These are phyloP conservation scores for Tulasnella sp. DNA, from an alignment of 768 basidiomycete species.

Conservation along the genomic window DNA sequence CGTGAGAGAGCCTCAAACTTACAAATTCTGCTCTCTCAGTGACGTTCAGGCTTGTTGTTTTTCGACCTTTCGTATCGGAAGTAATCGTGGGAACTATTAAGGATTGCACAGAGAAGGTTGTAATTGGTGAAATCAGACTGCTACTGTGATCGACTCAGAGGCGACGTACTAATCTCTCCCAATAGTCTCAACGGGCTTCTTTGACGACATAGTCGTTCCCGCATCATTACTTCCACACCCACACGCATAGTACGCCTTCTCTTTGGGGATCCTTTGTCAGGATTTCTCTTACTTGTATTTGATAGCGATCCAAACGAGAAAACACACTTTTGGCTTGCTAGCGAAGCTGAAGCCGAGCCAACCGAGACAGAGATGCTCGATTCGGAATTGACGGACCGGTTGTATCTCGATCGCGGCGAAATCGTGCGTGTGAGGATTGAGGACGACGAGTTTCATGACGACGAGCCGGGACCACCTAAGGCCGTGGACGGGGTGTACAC, in stretches of 20 bases:
- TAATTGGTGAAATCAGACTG: conserved; percentile 53
- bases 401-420: conserved; percentile 74
- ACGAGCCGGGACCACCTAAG: conserved; percentile 75
- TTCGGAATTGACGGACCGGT: conserved; percentile 49
- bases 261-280: not conserved
- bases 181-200: conserved; percentile 89
- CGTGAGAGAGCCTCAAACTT: not conserved
- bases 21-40: conserved; percentile 35
- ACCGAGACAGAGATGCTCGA: conserved; percentile 54
- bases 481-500: conserved; percentile 56
- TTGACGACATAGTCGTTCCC: conserved; percentile 87
- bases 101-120: conserved; percentile 72
- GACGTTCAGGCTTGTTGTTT: conserved; percentile 80
- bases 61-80: conserved; percentile 83
- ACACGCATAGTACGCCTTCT: conserved; percentile 52
- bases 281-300: not conserved
- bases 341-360: conserved; percentile 35
- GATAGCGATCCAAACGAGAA: conserved; percentile 70
- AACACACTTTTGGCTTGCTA: conserved; percentile 70
- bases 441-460: conserved; percentile 72
- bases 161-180: not conserved
- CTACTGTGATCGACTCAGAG: not conserved
- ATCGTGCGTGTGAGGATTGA: conserved; percentile 69
- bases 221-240: conserved; percentile 69
- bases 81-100: conserved; percentile 83